Evolutionary conservation across 2,329 filamentous ascomycete species (phyloP).

Genomic region (Pseudogymnoascus sp.): DNA sequence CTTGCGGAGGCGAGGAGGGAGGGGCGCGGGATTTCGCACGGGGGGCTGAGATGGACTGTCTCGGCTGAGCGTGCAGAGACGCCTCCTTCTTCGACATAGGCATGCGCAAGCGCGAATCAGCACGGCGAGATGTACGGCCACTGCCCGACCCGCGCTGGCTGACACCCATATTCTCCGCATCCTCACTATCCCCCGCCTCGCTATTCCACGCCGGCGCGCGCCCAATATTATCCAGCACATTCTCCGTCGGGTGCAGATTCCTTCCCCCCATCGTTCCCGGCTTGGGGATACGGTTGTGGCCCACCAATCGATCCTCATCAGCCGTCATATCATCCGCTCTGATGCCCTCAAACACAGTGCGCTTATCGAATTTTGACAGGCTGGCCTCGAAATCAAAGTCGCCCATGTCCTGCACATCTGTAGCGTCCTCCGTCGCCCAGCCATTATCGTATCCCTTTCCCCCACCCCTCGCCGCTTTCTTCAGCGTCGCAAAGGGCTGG

Average conservation of each 20-base stretch:
- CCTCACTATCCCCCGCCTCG: slow-evolving; percentile 55
- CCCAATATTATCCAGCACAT: slow-evolving; percentile 59
- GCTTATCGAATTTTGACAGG: slow-evolving; percentile 91
- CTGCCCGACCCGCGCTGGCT: slow-evolving; percentile 29
- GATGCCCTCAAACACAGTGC: slow-evolving; percentile 84
- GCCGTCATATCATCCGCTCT: slow-evolving; percentile 79
- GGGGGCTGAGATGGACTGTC: slow-evolving; percentile 21
- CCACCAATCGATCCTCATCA: slow-evolving; percentile 84
- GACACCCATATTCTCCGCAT: slow-evolving; percentile 18
- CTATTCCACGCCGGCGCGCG: slow-evolving; percentile 53
- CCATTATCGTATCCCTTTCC: slow-evolving; percentile 57
- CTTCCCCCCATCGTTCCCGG: slow-evolving; percentile 72
- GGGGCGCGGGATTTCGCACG: slow-evolving; percentile 31
- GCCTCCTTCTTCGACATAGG: neutral
- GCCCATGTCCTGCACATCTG: slow-evolving; percentile 83
- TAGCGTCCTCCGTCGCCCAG: slow-evolving; percentile 94
- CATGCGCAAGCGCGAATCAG: slow-evolving; percentile 28
- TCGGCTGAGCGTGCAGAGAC: slow-evolving; percentile 20
- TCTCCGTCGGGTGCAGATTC: slow-evolving; percentile 86
- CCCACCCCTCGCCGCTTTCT: slow-evolving; percentile 42
- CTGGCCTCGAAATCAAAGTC: slow-evolving; percentile 92
- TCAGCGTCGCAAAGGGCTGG: slow-evolving; percentile 54
- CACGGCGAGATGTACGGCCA: slow-evolving; percentile 36
- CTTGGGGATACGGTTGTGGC: slow-evolving; percentile 66
- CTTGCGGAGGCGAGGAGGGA: slow-evolving; percentile 20